A percentile compares a stretch with the other conserved stretches of the same genome.
phyloP scores from a whole-genome alignment of 805 yeast species.

The Ogataea salicorniae region DNA sequence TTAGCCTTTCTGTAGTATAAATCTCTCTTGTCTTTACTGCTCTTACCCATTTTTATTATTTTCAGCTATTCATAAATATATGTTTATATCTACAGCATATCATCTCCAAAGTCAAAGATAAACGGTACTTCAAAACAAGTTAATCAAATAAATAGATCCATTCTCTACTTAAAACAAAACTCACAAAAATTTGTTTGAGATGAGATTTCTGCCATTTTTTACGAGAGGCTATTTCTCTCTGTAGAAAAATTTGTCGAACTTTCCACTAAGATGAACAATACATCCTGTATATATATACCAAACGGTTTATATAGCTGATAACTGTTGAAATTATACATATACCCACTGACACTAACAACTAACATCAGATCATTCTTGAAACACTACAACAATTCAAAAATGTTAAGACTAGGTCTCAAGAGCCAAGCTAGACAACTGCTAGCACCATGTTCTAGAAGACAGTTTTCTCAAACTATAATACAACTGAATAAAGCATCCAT shows the following conservation, averaged over 20 bases:
- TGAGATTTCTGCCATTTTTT: neutral
- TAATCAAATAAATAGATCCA: neutral
- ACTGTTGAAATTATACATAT: no score
- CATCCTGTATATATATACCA: no score
- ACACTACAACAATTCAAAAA: neutral
- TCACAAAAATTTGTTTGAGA: neutral
- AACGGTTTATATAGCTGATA: no score
- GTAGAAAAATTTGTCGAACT: no score
- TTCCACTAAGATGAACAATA: no score
- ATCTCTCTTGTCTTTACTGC: conserved; percentile 92
- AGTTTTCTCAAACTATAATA: conserved; percentile 4
- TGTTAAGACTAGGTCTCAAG: conserved; percentile 2
- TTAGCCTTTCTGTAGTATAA: conserved; percentile 90
- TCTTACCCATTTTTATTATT: conserved; percentile 67
- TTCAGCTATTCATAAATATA: no score
- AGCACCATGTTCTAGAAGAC: neutral
- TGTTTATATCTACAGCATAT: no score
- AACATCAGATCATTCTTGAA: neutral
- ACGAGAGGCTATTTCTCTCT: no score
- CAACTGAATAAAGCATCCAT: neutral
- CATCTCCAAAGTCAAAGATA: neutral
- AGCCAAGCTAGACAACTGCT: neutral
- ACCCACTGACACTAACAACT: no score
- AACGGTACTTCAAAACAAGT: neutral
- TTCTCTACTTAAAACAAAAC: neutral